Evolutionary conservation across 257 asterid species (phyloP), one percentile per base, ranked within the genome.

Genomic region (Ilex asprella): DNA sequence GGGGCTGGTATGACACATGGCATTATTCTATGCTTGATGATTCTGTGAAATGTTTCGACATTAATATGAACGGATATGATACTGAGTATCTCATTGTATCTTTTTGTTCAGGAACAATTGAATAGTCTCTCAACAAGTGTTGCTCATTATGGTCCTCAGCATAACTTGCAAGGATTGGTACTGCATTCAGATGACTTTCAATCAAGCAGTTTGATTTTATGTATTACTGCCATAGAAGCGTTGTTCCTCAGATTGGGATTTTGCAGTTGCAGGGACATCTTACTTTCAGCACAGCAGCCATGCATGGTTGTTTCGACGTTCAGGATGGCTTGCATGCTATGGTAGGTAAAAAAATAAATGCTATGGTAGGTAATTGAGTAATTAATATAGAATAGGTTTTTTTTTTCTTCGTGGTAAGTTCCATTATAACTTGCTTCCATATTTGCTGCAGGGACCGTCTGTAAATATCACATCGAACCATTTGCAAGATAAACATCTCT

Each of bases 1-100:
- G 64, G 94, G 95, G 64, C 78, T 89, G 96, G 99, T 92, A 82
- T 13, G 82, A 21, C 27, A 21, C 27, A 21, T 21, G 27, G 27
- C 27, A 21, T 21, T 21, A 21, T 21, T 21, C 27, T 21, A 21
- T 21, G 27, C 27, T 21, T 21, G 1, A 21, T 21, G 27, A 21
- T 21, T 21, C 27, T 21, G 27, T 21, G 27, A 21, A 21, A 21
- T 21, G 27, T 21, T 21, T 21, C 27, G 27, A 21, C 1, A 21
- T 21, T 21, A 21, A 21, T 21, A 21, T 21, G 27, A 21, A 21
- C 27, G 27, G 27, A 21, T 21, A 21, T 21, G 27, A 1, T 21
- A 21, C 27, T 21, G 27, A 21, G 27, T 21, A 21, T 21, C 27
- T 44, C 30, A 7, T 62, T 67, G 55, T 39, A 5, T 27, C 51